Base-by-base conservation (phyloP, 768 basidiomycete genomes). In the Russula ochroleuca region DNA sequence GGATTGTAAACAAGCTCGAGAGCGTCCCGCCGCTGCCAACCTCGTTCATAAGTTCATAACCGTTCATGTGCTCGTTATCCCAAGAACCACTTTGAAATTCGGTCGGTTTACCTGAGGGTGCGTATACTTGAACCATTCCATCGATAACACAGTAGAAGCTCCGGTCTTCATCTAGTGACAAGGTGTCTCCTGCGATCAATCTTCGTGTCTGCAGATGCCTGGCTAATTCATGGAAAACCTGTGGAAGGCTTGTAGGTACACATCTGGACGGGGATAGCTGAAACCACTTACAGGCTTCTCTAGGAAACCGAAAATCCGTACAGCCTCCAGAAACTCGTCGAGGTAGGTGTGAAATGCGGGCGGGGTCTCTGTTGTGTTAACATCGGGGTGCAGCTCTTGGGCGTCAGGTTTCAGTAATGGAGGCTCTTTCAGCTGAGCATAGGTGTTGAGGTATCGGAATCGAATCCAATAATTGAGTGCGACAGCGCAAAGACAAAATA, bases 91-190 rank as follows among this genome's bases (percentile, higher is more conserved):
- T 81, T 57, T 62, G 72, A n/a, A 75, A 78, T 35, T 80, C 78
- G 13, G 77, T 70, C 14, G 77, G 75, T 66, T 83, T 80, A 6
- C 83, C 85, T 0, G 86, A 85, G 63, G 84, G 83, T 17, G 92
- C 92, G 72, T 83, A 97, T 13, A 98, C 93, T 71, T 99, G 93
- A 15, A 96, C 96, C 65, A 83, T 89, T n/a, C 97, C 97, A 73
- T 99, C 97, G 37, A 98, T 88, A 38, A 99, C 96, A 72, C 94
- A 98, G 75, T 98, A 98, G 75, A 99, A 99, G 67, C 88, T 94
- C 70, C 92, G 92, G 76, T 98, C 91, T 71, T 90, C 83, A 68
- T 94, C 90, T 4, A 98, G 81, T 33, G 91, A 88, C 63, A 98
- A 81, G 56, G 90, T 96, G 69, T 99, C 97, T 5, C 97, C 96